Evolutionary conservation across 1,284 basidiomycete genomes (phyloP), one percentile per base, ranked within the genome.

Genomic region (Rhodotorula sp.): DNA sequence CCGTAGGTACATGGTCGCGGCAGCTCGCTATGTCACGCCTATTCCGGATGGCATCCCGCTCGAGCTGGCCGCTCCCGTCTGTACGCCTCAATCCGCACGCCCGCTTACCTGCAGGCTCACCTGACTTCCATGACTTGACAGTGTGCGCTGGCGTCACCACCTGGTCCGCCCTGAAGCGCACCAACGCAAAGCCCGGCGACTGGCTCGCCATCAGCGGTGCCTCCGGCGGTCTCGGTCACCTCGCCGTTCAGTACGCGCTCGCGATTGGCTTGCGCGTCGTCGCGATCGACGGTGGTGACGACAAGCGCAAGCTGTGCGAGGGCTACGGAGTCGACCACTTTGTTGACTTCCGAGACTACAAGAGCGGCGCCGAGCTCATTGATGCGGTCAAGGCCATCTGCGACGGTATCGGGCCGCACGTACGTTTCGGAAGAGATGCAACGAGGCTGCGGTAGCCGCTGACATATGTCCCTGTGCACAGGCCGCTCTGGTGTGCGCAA

Each of bases 401-500:
- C 4, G 74, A 67, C 23, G 76, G 71, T 1, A 57, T 68, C 9
- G 71, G 71, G 25, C 57, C 76, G 17, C 71, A 72, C 16, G 61
- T 45, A 17, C 14, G 61, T 62, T 10, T 23, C 27, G 25, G 19
- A 10, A 12, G 10, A 5, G 14, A 25, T 44, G 4, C 41, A 8
- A 4, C 17, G 23, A 16, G 9, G 10, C 41, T 9, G 21, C 9
- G 34, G 3, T 16, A 19, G 23, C 7, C 14, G 27, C 54, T 56
- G 14, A 56, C 19, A 17, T 4, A 3, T 10, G 8, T 5, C 17
- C 23, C 17, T 27, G 5, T 10, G 25, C 5, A 19, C n/a, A 63
- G 65, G 87, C 88, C 19, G 86, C 90, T 0, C 81, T 93, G 71
- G 86, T 92, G 59, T 88, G 89, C 17, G 85, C 88, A 4, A 86